Conservation (phyloP, 139 green algal species). For the Coccomyxa sp. region DNA sequence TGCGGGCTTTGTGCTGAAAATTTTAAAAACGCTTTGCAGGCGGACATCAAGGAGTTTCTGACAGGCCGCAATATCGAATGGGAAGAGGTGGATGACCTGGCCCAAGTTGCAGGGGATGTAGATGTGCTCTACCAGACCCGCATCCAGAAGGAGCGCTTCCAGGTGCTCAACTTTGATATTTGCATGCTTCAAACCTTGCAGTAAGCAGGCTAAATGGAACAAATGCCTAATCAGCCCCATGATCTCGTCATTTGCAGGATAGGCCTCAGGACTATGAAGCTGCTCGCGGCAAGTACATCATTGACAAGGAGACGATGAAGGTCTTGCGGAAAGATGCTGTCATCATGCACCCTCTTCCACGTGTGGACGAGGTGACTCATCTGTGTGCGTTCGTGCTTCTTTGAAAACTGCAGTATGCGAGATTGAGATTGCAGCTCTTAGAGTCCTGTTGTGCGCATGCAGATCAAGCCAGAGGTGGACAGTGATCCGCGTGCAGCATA, state of each 20-base stretch:
- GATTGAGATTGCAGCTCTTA: neutral
- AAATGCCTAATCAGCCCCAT: neutral
- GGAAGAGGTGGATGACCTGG: slow-evolving; percentile 79
- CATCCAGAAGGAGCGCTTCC: slow-evolving; percentile 98
- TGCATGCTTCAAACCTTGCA: neutral
- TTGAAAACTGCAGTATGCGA: neutral
- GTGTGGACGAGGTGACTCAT: slow-evolving; percentile 86
- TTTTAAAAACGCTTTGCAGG: neutral
- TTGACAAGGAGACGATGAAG: slow-evolving; percentile 82
- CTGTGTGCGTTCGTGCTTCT: too few relatives aligned
- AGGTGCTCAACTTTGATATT: slow-evolving; percentile 17
- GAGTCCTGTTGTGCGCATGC: neutral
- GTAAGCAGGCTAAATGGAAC: neutral
- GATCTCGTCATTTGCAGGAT: slow-evolving; percentile 13
- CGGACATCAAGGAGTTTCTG: slow-evolving; percentile 94
- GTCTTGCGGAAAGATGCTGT: slow-evolving; percentile 71
- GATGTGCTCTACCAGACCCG: slow-evolving; percentile 98
- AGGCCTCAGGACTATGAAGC: slow-evolving; percentile 71
- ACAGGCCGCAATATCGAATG: slow-evolving; percentile 60
- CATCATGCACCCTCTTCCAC: slow-evolving; percentile 96
- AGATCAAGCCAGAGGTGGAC: slow-evolving; percentile 93
- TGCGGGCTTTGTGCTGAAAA: neutral
- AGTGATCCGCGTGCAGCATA: slow-evolving; percentile 91
- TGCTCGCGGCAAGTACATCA: slow-evolving; percentile 90
- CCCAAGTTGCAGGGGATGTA: slow-evolving; percentile 63